phyloP scores from a whole-genome alignment of 441 rosid genomes.

The Aleurites moluccanus region DNA sequence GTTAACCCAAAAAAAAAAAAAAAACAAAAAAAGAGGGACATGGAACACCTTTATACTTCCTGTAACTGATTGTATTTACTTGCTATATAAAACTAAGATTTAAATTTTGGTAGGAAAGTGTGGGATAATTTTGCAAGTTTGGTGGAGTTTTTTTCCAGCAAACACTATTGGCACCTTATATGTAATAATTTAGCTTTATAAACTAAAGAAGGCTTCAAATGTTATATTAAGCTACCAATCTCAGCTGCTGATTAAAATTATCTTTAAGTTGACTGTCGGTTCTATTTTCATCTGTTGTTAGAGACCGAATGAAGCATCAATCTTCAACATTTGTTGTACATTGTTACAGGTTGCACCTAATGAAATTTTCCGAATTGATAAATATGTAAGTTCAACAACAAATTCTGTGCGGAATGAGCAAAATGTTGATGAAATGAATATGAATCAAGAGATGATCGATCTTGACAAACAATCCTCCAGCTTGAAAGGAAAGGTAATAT shows the following conservation, averaged over 20 bases:
- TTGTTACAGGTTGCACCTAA: conserved; percentile 70
- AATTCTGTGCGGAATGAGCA: conserved; percentile 41
- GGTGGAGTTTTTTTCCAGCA: too few relatives aligned
- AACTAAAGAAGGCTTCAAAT: not conserved
- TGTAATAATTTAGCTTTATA: not conserved
- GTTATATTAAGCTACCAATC: not conserved
- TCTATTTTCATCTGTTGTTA: conserved; percentile 6
- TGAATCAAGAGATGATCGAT: conserved; percentile 43
- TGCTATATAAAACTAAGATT: conserved; percentile 5
- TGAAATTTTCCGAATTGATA: conserved; percentile 65
- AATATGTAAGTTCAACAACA: conserved; percentile 51
- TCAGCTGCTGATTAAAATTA: not conserved
- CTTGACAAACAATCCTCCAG: conserved; percentile 37
- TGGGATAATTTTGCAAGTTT: not conserved
- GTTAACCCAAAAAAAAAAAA: too few relatives aligned
- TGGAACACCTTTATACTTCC: not conserved
- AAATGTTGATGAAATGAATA: conserved; percentile 44
- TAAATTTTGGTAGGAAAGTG: not conserved
- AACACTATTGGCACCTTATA: not conserved
- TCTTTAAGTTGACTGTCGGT: not conserved
- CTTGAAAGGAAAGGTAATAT: conserved; percentile 55
- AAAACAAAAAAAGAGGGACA: too few relatives aligned
- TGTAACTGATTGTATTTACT: not conserved
- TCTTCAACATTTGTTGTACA: conserved; percentile 22
- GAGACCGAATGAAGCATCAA: not conserved